Percentiles rank a stretch among this genome's conserved stretches.
These are phyloP conservation scores for Cyberlindnera mrakii DNA, from an alignment of 805 yeast genomes.

Conservation along the genomic window DNA sequence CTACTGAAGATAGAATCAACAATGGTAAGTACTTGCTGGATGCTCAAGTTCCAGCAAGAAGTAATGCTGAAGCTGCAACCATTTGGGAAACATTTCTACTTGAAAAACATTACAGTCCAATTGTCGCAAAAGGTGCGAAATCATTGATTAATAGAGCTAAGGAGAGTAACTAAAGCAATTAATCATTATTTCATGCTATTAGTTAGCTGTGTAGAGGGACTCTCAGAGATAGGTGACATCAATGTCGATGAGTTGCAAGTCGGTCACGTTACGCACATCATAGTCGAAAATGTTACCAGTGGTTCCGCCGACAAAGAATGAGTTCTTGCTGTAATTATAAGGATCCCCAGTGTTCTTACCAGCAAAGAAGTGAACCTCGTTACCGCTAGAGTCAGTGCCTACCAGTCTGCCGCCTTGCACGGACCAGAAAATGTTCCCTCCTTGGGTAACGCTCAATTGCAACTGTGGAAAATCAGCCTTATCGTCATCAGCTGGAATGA, in stretches of 20 bases:
- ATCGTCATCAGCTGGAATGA: background rate
- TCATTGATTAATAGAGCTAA: constrained; percentile 23
- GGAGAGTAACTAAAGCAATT: constrained; percentile 4
- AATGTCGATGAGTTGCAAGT: constrained; percentile 4
- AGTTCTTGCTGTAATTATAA: constrained; percentile 29
- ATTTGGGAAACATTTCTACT: constrained; percentile 83
- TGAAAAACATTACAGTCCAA: constrained; percentile 78
- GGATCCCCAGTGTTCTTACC: constrained; percentile 40
- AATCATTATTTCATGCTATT: no score
- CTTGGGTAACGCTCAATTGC: constrained; percentile 7
- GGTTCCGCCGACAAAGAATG: constrained; percentile 27
- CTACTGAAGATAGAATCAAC: constrained; percentile 82
- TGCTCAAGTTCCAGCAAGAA: constrained; percentile 59
- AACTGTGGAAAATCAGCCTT: constrained; percentile 11
- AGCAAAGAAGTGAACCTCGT: constrained; percentile 29
- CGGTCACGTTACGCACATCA: constrained; percentile 1
- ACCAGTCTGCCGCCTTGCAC: constrained; percentile 20
- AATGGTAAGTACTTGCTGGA: constrained; percentile 74
- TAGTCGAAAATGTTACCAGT: constrained; percentile 5
- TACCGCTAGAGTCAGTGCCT: constrained; percentile 25
- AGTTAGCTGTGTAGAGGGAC: no score
- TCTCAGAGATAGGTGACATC: background rate
- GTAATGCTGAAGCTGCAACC: constrained; percentile 84
- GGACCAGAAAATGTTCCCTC: constrained; percentile 9
- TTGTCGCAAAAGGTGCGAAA: constrained; percentile 62